Conservation (phyloP, 352 stramenopile genomes). For the Poterioochromonas sp. region DNA sequence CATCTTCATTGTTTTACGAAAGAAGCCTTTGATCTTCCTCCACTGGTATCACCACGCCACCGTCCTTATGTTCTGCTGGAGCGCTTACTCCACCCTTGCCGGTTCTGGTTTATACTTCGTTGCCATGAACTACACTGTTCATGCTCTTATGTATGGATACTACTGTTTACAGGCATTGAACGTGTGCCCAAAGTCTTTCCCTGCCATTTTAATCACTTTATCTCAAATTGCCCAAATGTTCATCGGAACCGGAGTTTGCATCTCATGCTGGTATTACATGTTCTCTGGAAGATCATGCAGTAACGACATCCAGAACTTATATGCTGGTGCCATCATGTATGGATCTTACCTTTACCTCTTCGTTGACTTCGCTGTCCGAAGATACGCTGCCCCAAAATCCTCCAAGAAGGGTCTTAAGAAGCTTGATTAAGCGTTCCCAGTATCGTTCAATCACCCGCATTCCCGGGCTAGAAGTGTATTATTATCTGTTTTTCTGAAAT, state of each 20-base stretch:
- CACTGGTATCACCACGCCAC: slow-evolving; percentile 52
- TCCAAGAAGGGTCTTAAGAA: slow-evolving; percentile 33
- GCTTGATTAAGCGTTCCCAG: no score
- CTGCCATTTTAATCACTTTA: slow-evolving; percentile 59
- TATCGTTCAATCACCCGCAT: no score
- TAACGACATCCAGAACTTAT: slow-evolving; percentile 68
- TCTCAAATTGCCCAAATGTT: slow-evolving; percentile 77
- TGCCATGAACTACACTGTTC: slow-evolving; percentile 87
- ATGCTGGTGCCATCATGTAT: slow-evolving; percentile 82
- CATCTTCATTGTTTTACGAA: slow-evolving; percentile 60
- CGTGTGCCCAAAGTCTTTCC: slow-evolving; percentile 39
- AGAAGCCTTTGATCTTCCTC: slow-evolving; percentile 80
- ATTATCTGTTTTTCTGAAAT: no score
- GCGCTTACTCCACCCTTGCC: slow-evolving; percentile 66
- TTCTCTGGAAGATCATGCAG: slow-evolving; percentile 50
- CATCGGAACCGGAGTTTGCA: slow-evolving; percentile 48
- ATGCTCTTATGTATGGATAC: slow-evolving; percentile 90
- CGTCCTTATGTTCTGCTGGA: slow-evolving; percentile 57
- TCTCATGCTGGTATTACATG: slow-evolving; percentile 60
- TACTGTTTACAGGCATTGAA: slow-evolving; percentile 72
- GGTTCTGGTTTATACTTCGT: slow-evolving; percentile 71
- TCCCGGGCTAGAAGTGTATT: no score
- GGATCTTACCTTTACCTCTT: slow-evolving; percentile 84
- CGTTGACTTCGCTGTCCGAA: slow-evolving; percentile 76
- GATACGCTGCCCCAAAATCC: slow-evolving; percentile 50